phyloP scores from a whole-genome alignment of 345 rosid genomes.

The Psidium friedrichsthalianum region DNA sequence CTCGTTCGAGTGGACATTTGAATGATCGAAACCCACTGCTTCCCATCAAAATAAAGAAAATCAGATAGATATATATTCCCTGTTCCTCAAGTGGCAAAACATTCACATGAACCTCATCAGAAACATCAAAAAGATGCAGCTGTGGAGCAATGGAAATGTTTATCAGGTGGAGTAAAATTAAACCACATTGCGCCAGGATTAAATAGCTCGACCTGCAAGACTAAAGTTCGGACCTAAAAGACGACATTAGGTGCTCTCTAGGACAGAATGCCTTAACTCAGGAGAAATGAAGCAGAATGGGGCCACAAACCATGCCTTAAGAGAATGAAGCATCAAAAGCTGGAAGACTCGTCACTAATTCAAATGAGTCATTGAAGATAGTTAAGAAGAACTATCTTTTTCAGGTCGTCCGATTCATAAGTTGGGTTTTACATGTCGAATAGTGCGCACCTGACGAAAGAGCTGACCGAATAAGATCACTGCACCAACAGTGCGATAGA shows the following conservation, averaged over 20 bases:
- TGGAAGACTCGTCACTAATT: not conserved
- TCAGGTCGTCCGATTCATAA: not conserved
- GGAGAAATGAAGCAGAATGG: not conserved
- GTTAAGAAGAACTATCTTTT: not conserved
- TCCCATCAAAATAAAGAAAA: not conserved
- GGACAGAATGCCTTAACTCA: not conserved
- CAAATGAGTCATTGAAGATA: not conserved
- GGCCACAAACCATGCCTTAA: not conserved
- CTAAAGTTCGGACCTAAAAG: not conserved
- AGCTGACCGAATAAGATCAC: conserved; percentile 74
- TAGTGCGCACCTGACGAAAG: conserved; percentile 44
- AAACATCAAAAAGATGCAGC: not conserved
- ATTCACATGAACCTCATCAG: not conserved
- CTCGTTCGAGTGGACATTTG: conserved; percentile 74
- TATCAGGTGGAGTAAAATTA: too few species aligned
- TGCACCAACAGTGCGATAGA: conserved; percentile 95
- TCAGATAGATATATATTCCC: not conserved
- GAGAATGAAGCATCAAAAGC: not conserved
- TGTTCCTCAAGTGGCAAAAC: not conserved
- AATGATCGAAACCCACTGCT: conserved; percentile 47
- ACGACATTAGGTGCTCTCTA: not conserved
- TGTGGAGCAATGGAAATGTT: not conserved
- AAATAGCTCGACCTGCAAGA: not conserved
- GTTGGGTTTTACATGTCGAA: not conserved
- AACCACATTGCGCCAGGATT: not conserved